A percentile compares a stretch with the other conserved stretches of the same genome.
phyloP scores from a whole-genome alignment of 2,329 filamentous ascomycete species.

The Paecilomyces formosus region DNA sequence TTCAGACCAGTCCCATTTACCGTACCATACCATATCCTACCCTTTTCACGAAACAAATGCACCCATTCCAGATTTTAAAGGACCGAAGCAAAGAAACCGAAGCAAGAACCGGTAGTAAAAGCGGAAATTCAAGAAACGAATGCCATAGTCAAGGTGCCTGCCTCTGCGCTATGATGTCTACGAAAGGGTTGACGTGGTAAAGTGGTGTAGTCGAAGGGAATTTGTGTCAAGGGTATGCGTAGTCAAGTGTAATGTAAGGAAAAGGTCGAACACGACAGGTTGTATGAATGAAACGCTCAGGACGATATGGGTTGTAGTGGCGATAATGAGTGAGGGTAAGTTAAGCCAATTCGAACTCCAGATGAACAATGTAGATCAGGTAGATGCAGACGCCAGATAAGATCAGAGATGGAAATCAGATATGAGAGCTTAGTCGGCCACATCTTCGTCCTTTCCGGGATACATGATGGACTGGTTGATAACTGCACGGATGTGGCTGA shows the following conservation, averaged over 20 bases:
- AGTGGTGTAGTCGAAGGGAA: not conserved
- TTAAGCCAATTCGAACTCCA: not conserved
- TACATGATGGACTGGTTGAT: conserved; percentile 47
- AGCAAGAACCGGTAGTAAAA: not conserved
- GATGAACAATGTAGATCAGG: not conserved
- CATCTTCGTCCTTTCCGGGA: conserved; percentile 55
- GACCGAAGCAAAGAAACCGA: not conserved
- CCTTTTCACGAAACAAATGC: not conserved
- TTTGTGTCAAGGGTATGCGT: not conserved
- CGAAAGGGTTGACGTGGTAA: not conserved
- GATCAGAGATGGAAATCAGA: not conserved
- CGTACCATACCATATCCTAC: not conserved
- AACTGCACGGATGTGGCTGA: conserved; percentile 45
- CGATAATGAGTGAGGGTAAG: not conserved
- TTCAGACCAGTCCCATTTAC: not conserved
- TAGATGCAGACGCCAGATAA: not conserved
- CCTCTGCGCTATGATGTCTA: not conserved
- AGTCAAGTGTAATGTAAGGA: not conserved
- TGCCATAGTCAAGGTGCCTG: not conserved
- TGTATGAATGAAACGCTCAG: not conserved
- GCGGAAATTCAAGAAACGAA: not conserved
- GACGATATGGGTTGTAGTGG: not conserved
- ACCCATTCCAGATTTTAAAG: not conserved
- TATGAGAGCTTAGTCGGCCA: conserved; percentile 16
- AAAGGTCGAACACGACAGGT: not conserved